Base-by-base conservation (phyloP, 805 yeast species). In the Yarrowia deformans region DNA sequence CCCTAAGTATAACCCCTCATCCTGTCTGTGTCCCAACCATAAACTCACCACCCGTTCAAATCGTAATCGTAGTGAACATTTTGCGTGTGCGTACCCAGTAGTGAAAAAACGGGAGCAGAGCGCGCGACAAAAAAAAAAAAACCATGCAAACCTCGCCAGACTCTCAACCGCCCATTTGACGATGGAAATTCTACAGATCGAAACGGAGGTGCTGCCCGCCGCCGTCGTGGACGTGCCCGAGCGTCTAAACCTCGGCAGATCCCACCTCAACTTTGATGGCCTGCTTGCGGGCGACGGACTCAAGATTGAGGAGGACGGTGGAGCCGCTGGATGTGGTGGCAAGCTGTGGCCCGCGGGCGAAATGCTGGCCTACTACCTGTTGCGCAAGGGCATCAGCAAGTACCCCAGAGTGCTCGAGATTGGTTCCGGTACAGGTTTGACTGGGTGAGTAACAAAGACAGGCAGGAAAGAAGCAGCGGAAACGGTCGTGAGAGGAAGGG, bases 261-360 rank as follows among this genome's bases (percentile, higher is more conserved):
- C 79, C 1, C 80, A 76, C 58, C 75, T 82, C 55, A 77, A 79
- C 13, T 82, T 82, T 69, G 81, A 79, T 49, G 83, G 83, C 0
- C 76, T 80, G 58, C 73, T 82, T 32, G 64, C 71, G 0, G 69
- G 73, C 8, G 78, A 78, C 1, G 78, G 79, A 0, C 74, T 84
- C 39, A 74, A 79, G 71, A 80, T 86, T 35, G 79, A 77, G 69
- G 87, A 84, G 71, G 88, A 86, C 72, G 88, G 88, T 48, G 89
- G 89, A 8, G 84, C 81, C 0, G 74, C 81, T 6, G 89, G 89
- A 1, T 86, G 89, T 75, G 89, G 89, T n/a, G 89, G 89, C 3
- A 83, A 84, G 69, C 79, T 86, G 5, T 86, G 89, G 89, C 80
- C 86, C 1, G 88, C 89, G 10, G 89, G 89, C 18, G 86, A 85